These are phyloP conservation scores for Scheffersomyces insectosa DNA, from an alignment of 1,139 yeast genomes.

Conservation along the genomic window DNA sequence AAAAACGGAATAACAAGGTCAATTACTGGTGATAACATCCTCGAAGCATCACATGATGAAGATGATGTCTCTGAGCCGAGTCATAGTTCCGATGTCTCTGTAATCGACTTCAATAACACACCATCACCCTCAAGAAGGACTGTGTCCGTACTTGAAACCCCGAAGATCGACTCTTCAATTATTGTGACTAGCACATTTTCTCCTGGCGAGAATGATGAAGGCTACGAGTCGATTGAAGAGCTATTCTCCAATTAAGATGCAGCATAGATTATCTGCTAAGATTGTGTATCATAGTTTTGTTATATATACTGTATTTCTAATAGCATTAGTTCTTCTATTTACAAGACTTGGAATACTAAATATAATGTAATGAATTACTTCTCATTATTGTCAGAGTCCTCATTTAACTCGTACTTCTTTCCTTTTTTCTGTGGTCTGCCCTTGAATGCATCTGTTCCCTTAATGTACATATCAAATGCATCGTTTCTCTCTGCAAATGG, in stretches of 20 bases:
- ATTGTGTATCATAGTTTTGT: too few species aligned
- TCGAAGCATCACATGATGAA: neutral
- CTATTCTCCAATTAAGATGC: constrained; percentile 9
- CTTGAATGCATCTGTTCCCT: constrained; percentile 39
- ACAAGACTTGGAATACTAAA: too few species aligned
- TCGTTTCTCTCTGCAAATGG: constrained; percentile 78
- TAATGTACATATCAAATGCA: constrained; percentile 76
- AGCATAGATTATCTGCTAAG: too few species aligned
- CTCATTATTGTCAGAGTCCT: neutral
- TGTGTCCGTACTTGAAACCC: neutral
- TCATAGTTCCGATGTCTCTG: too few species aligned
- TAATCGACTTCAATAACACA: too few species aligned
- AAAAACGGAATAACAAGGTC: constrained; percentile 4
- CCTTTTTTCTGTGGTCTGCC: constrained; percentile 13
- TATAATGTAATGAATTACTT: too few species aligned
- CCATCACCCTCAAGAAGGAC: neutral
- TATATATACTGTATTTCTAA: too few species aligned
- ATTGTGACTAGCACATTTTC: neutral
- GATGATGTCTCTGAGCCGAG: too few species aligned
- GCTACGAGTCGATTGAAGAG: constrained; percentile 24
- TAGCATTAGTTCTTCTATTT: too few species aligned
- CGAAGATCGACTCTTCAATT: neutral
- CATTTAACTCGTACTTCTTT: neutral
- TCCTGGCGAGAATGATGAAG: constrained; percentile 6
- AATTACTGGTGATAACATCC: neutral